Percentiles rank a stretch among this genome's conserved stretches.
Conservation (phyloP, 306 rosid species). For the Argentina anserina region DNA sequence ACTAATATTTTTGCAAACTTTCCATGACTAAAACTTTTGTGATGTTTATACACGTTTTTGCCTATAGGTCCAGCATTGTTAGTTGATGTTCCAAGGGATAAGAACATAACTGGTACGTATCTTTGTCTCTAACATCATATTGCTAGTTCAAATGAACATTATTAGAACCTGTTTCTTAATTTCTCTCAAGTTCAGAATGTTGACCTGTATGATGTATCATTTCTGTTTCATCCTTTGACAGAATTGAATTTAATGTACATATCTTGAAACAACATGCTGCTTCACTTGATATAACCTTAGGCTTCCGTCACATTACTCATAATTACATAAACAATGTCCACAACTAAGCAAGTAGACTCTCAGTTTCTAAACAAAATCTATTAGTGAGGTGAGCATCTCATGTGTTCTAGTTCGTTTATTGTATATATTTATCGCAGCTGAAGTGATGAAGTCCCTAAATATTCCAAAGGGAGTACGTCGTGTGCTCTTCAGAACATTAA, state of each 20-base stretch:
- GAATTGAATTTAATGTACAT: too few species aligned
- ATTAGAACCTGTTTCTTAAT: not conserved
- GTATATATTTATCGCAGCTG: slow-evolving; percentile 42
- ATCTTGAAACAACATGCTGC: too few species aligned
- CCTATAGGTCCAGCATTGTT: slow-evolving; percentile 66
- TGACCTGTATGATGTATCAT: not conserved
- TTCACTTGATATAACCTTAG: too few species aligned
- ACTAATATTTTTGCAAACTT: not conserved
- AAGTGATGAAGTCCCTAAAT: slow-evolving; percentile 75
- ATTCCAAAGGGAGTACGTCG: slow-evolving; percentile 74
- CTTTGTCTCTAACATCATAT: slow-evolving; percentile 1
- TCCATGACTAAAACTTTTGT: not conserved
- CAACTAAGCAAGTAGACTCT: not conserved
- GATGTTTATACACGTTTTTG: slow-evolving; percentile 14
- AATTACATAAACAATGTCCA: too few species aligned
- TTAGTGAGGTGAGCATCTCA: not conserved
- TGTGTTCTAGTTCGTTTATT: not conserved
- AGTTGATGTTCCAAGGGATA: slow-evolving; percentile 78
- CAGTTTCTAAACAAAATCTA: not conserved
- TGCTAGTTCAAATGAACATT: not conserved
- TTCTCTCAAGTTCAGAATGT: not conserved
- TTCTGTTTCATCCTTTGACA: too few species aligned
- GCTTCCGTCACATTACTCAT: too few species aligned
- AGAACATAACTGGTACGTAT: slow-evolving; percentile 76
- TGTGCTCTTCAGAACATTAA: slow-evolving; percentile 80